Conservation (phyloP, 768 basidiomycete species). For the Lactifluus echinatus region DNA sequence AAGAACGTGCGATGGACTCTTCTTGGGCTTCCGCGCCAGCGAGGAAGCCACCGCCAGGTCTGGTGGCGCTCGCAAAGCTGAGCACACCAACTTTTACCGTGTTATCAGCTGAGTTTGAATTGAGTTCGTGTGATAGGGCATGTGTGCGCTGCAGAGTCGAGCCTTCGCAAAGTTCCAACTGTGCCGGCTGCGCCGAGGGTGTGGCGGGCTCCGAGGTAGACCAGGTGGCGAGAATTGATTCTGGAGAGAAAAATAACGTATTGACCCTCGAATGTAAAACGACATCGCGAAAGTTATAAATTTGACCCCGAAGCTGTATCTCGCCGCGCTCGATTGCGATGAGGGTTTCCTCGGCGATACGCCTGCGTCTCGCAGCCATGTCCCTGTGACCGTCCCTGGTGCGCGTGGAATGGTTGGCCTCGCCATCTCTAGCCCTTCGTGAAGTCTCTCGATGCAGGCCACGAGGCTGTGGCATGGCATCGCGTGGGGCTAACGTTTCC, state of each 20-base stretch:
- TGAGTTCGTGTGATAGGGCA: constrained; percentile 25
- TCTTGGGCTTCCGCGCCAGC: constrained; percentile 71
- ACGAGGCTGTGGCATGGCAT: constrained; percentile 6
- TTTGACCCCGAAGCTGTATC: constrained; percentile 26
- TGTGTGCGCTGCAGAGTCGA: constrained; percentile 58
- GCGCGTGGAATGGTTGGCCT: neutral
- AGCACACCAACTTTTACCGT: constrained; percentile 44
- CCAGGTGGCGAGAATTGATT: constrained; percentile 44
- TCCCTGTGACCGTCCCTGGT: neutral
- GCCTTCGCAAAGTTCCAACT: constrained; percentile 47
- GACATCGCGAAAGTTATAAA: constrained; percentile 30
- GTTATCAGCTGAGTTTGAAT: constrained; percentile 13
- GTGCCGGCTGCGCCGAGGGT: neutral
- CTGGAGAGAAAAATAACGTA: constrained; percentile 47
- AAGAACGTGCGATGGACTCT: constrained; percentile 70
- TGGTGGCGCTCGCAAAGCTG: constrained; percentile 70
- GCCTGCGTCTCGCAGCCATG: neutral
- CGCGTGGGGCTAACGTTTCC: neutral
- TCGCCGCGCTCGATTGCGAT: constrained; percentile 40
- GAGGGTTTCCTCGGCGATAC: constrained; percentile 45
- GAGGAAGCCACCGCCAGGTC: constrained; percentile 70
- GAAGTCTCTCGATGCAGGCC: neutral
- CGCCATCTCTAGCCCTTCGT: neutral
- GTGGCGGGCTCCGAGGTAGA: constrained; percentile 16
- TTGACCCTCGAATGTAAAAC: constrained; percentile 31